phyloP scores from a whole-genome alignment of 2,329 filamentous ascomycete species.

The Podosphaera xanthii region DNA sequence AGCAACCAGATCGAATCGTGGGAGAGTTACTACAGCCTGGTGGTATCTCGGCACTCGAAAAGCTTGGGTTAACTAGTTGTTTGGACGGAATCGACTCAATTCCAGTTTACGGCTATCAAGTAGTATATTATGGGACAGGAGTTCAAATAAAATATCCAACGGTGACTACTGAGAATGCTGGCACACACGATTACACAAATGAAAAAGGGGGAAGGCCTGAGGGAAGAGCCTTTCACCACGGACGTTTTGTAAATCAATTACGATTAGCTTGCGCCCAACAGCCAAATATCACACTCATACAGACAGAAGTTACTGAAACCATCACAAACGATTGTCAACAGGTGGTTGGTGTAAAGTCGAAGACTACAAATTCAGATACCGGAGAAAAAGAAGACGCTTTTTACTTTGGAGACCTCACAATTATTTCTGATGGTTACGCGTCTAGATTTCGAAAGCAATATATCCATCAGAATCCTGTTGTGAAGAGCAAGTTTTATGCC shows the following conservation, averaged over 20 bases:
- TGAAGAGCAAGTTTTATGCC: conserved; percentile 77
- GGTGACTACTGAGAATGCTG: conserved; percentile 11
- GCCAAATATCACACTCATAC: conserved; percentile 71
- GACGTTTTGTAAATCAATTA: conserved; percentile 69
- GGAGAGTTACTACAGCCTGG: conserved; percentile 89
- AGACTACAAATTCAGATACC: conserved; percentile 35
- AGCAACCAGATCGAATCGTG: conserved; percentile 86
- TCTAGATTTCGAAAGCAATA: conserved; percentile 77
- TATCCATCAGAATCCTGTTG: conserved; percentile 39
- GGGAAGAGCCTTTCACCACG: conserved; percentile 79
- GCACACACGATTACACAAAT: conserved; percentile 12
- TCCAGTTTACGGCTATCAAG: conserved; percentile 64
- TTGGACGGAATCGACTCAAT: conserved; percentile 77
- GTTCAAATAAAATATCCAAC: conserved; percentile 59
- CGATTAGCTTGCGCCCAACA: conserved; percentile 51
- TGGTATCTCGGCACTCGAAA: conserved; percentile 57
- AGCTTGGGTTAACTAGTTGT: conserved; percentile 60
- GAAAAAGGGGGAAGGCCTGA: conserved; percentile 27
- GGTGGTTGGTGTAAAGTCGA: conserved; percentile 62
- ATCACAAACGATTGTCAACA: conserved; percentile 47
- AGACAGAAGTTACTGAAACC: conserved; percentile 62
- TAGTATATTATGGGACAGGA: conserved; percentile 55
- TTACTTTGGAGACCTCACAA: conserved; percentile 75
- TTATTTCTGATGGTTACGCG: conserved; percentile 78
- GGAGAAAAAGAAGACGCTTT: conserved; percentile 40